phyloP scores from a whole-genome alignment of 495 filamentous ascomycete genomes.

The Aspergillus indologenus region DNA sequence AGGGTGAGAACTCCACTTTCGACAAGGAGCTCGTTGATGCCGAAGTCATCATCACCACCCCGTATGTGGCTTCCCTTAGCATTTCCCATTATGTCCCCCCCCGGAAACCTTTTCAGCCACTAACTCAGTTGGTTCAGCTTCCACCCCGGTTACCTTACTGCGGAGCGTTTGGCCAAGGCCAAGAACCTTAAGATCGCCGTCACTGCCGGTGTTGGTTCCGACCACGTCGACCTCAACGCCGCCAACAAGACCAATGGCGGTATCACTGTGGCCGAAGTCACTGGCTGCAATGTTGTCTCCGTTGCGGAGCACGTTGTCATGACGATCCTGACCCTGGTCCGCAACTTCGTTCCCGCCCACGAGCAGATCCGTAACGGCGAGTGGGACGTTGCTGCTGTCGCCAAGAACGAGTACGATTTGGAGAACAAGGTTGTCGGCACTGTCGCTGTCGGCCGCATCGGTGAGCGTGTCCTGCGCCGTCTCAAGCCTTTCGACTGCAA shows the following conservation, averaged over 20 bases:
- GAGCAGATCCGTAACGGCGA: constrained; percentile 85
- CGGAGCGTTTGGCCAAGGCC: constrained; percentile 92
- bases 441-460: constrained; percentile 95
- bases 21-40: constrained; percentile 94
- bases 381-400: constrained; percentile 93
- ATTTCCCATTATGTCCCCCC: too few relatives aligned
- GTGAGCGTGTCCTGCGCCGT: constrained; percentile 93
- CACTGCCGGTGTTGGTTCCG: constrained; percentile 96
- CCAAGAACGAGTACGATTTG: constrained; percentile 97
- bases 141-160: constrained; percentile 97
- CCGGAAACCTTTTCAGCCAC: not conserved
- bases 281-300: constrained; percentile 87
- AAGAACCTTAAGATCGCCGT: constrained; percentile 98
- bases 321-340: constrained; percentile 94
- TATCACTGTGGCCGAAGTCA: constrained; percentile 95
- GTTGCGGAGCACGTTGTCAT: constrained; percentile 95
- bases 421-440: constrained; percentile 98
- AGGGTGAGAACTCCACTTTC: constrained; percentile 87
- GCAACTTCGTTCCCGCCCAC: constrained; percentile 97
- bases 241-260: constrained; percentile 99
- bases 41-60: constrained; percentile 98
- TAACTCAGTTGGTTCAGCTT: constrained; percentile 59
- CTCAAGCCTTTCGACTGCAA: constrained; percentile 99
- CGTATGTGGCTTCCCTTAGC: constrained; percentile 54
- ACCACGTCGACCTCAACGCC: constrained; percentile 95